Evolutionary conservation across 2,329 filamentous ascomycete species (phyloP), one percentile per base, ranked within the genome.

Genomic region (Aspergillus ochraceoroseus): DNA sequence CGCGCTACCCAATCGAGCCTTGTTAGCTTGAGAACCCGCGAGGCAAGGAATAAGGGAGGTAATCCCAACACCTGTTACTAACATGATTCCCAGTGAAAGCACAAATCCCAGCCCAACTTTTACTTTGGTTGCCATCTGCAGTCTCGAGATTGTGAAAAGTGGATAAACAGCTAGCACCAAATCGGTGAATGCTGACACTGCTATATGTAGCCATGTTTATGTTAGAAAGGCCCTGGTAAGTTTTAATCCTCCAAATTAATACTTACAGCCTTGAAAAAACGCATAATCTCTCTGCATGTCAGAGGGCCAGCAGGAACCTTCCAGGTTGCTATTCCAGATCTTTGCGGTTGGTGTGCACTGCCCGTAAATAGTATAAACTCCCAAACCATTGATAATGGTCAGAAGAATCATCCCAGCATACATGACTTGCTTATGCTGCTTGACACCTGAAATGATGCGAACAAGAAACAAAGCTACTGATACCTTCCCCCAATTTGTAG

Each of bases 51-150:
- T 2, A 29, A 13, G 6, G 1, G 11, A n/a, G 11, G 7, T 27
- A 28, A 18, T 11, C 2, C 6, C 3, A 11, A 6, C 27, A 14
- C 18, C 2, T 7, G 19, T 4, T 12, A 42, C 43, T 17, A 22
- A 48, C 46, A 46, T 15, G 14, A 48, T 22, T 11, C 46, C 46
- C n/a, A 48, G 30, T 8, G 46, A 48, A n/a, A 48, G 46, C 15
- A 48, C 46, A 7, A 29, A 38, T 1, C 38, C 43, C 2, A 48
- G 7, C 1, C 46, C 46, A 25, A 46, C 2, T 19, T 48, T 48
- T 11, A 46, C 39, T 8, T 48, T 48, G 3, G 14, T 31, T 3
- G 46, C 25, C 43, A 48, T 48, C 12, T 48, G 46, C 9, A 48
- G 29, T 2, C 34, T 20, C 15, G 14, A 25, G 19, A 48, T 46